These are phyloP conservation scores for Iris macrosiphon DNA, from an alignment of 106 monocot species.

Conservation along the genomic window DNA sequence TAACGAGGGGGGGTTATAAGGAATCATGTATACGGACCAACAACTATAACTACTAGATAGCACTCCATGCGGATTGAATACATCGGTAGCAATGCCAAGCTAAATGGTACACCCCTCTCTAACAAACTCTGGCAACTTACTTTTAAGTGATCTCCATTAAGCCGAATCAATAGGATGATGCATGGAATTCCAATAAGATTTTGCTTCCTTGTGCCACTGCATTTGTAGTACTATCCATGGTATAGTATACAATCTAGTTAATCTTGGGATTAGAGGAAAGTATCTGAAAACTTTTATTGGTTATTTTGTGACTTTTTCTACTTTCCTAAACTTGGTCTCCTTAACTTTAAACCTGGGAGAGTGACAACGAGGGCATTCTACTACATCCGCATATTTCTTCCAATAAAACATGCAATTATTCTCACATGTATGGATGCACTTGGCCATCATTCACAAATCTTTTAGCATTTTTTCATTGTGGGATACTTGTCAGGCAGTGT, in stretches of 20 bases:
- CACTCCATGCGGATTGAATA: conserved; percentile 1
- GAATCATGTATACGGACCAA: background rate
- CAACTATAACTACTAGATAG: too few relatives aligned
- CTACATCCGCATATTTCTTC: background rate
- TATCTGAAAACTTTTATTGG: background rate
- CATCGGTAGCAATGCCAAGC: background rate
- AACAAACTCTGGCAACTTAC: background rate
- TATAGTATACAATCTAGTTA: background rate
- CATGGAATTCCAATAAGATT: background rate
- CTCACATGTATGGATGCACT: background rate
- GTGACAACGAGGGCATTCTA: background rate
- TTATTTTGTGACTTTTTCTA: background rate
- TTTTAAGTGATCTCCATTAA: background rate
- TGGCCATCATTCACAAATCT: background rate
- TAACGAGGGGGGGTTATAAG: background rate
- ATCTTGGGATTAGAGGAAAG: background rate
- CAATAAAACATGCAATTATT: conserved; percentile 2
- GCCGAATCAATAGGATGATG: background rate
- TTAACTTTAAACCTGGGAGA: background rate
- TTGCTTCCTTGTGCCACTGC: background rate
- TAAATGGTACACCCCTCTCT: background rate
- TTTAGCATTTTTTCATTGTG: background rate
- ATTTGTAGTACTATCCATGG: background rate
- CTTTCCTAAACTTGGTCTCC: background rate
- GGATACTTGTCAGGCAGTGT: background rate